Evolutionary conservation across 2,329 filamentous ascomycete species (phyloP).

Genomic region (Penicillium vulpinum): DNA sequence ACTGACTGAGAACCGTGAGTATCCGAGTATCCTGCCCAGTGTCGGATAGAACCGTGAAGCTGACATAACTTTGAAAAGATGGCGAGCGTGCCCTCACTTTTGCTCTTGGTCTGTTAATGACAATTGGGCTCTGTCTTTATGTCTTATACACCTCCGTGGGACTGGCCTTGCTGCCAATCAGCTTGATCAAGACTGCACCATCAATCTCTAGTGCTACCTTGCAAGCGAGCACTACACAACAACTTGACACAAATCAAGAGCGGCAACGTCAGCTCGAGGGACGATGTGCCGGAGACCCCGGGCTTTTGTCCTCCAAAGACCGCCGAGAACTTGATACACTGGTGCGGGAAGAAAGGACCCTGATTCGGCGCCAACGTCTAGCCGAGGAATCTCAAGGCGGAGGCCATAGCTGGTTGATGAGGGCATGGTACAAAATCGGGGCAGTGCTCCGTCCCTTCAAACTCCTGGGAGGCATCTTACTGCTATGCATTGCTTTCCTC

Average conservation of each 20-base stretch:
- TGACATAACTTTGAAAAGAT: constrained; percentile 47
- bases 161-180: constrained; percentile 82
- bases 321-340: constrained; percentile 84
- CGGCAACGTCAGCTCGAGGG: constrained; percentile 88
- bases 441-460: constrained; percentile 85
- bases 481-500: constrained; percentile 72
- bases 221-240: constrained; percentile 72
- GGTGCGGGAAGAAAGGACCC: constrained; percentile 84
- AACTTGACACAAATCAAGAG: constrained; percentile 84
- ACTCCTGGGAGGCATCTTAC: constrained; percentile 75
- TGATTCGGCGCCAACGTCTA: constrained; percentile 84
- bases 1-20: constrained; percentile 73
- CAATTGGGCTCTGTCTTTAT: constrained; percentile 82
- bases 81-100: constrained; percentile 93
- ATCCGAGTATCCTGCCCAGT: neutral
- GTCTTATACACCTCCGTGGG: constrained; percentile 85
- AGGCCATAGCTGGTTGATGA: constrained; percentile 71
- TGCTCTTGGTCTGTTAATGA: constrained; percentile 81
- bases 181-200: constrained; percentile 88
- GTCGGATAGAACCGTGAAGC: neutral
- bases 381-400: constrained; percentile 69
- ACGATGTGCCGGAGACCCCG: constrained; percentile 73
- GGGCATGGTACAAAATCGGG: constrained; percentile 75
- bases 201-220: constrained; percentile 79
- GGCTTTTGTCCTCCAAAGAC: constrained; percentile 78